These are phyloP conservation scores for Pachysandra terminalis DNA, from an alignment of 164 flowering plant genomes.

Conservation along the genomic window DNA sequence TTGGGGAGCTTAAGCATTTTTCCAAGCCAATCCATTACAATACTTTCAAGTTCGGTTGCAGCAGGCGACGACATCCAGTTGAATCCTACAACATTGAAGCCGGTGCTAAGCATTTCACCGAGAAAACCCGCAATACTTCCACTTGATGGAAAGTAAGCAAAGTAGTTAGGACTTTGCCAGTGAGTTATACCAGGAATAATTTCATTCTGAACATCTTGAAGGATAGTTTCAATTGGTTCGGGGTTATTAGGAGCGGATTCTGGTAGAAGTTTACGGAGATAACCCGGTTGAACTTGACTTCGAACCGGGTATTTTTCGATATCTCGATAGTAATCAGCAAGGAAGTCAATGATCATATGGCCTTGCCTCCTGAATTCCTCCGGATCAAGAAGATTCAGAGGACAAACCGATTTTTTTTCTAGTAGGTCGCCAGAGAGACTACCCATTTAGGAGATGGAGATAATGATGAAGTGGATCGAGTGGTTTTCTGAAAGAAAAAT, in stretches of 20 bases:
- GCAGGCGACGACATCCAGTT: conserved; percentile 77
- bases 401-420: conserved; percentile 9
- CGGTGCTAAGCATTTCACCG: conserved; percentile 62
- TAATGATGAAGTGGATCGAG: neutral
- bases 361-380: conserved; percentile 61
- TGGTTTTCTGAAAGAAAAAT: neutral
- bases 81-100: conserved; percentile 62
- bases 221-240: conserved; percentile 48
- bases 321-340: conserved; percentile 57
- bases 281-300: conserved; percentile 70
- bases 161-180: conserved; percentile 70
- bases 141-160: conserved; percentile 55
- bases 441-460: conserved; percentile 15
- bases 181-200: conserved; percentile 70
- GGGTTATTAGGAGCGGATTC: conserved; percentile 47
- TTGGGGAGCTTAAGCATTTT: conserved; percentile 44
- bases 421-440: conserved; percentile 22
- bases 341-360: conserved; percentile 55
- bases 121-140: conserved; percentile 52
- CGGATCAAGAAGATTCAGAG: conserved; percentile 45
- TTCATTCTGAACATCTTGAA: conserved; percentile 39
- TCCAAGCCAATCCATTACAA: conserved; percentile 58
- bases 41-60: conserved; percentile 50
- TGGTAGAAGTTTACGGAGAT: conserved; percentile 40
- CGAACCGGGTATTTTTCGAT: conserved; percentile 56